Base-by-base conservation (phyloP, 2,329 filamentous ascomycete genomes). In the Curvularia sp. region DNA sequence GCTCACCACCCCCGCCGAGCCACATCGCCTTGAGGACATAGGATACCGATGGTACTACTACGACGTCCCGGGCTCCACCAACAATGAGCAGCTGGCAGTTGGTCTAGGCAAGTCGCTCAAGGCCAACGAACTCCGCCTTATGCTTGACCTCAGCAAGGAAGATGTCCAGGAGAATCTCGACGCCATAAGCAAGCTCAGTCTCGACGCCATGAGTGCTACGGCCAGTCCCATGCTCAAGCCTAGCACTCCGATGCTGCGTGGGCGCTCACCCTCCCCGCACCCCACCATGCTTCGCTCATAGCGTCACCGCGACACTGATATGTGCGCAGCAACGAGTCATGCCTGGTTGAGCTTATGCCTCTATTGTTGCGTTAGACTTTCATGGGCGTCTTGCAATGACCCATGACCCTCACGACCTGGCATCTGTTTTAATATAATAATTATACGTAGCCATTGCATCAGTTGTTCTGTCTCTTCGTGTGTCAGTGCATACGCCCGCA, bases 181-280 rank as follows among this genome's bases (percentile, higher is more conserved):
- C 30, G 72, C 69, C 9, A 77, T 77, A 52, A 75, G 73, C 65
- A 71, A 74, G 64, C 65, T 77, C 46, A 76, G 74, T 53, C 66
- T 76, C 19, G 73, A 77, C 59, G 74, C 73, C 2, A 15, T 75
- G 65, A 73, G 72, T 47, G 70, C 74, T 7, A 71, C 74, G 3
- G 73, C 73, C 21, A 76, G 73, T 41, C 74, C 74, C 4, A 68
- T 77, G 72, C 66, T 77, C 18, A 57, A 66, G 38, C 73, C 74
- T 19, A 75, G 70, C 59, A 73, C 71, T 21, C 74, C 74, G 1
- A 74, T 74, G 28, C 61, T 77, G 12, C 58, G 74, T 43, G 74
- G 74, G 13, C 64, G 74, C 7, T 73, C 69, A 7, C 73, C 73
- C 12, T 73, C 68, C 18, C 74, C 74, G 10, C 68, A 76, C 47